A percentile compares a stretch with the other conserved stretches of the same genome.
Conservation (phyloP, 1,284 basidiomycete genomes). For the Meripilus lineatus region DNA sequence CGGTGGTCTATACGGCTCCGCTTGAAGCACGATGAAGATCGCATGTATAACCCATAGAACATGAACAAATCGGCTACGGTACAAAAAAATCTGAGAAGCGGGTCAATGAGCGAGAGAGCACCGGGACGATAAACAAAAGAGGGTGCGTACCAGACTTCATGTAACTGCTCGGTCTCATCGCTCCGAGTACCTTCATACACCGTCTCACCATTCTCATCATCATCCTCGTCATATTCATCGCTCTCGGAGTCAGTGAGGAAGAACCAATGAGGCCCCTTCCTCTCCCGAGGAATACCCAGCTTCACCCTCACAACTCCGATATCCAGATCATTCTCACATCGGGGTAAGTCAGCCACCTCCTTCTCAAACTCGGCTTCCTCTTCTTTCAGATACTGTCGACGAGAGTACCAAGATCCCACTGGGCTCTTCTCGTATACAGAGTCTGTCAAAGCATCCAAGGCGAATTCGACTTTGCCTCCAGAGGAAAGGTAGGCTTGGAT, state of each 20-base stretch:
- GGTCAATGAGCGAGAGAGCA: no score
- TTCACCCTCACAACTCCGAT: conserved; percentile 14
- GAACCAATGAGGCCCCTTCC: conserved; percentile 14
- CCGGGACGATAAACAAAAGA: no score
- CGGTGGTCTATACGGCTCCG: no score
- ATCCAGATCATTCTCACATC: conserved; percentile 15
- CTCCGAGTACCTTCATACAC: conserved; percentile 13
- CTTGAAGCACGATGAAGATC: no score
- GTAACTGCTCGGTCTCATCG: no score
- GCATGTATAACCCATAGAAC: no score
- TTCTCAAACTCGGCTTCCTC: conserved; percentile 31
- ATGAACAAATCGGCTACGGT: no score
- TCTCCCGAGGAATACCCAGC: conserved; percentile 11
- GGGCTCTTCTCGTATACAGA: conserved; percentile 12
- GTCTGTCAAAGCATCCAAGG: conserved; percentile 13
- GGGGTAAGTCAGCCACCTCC: conserved; percentile 27
- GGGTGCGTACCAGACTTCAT: no score
- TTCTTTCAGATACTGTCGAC: conserved; percentile 6
- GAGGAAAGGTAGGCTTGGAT: conserved; percentile 10
- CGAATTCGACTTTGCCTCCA: conserved; percentile 13
- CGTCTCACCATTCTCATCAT: conserved; percentile 8
- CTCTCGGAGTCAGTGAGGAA: conserved; percentile 13
- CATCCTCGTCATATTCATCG: conserved; percentile 8
- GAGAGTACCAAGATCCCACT: conserved; percentile 7
- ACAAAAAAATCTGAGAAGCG: no score